Conservation (phyloP, 768 basidiomycete species). For the Tubosaeta brunneosetosa region DNA sequence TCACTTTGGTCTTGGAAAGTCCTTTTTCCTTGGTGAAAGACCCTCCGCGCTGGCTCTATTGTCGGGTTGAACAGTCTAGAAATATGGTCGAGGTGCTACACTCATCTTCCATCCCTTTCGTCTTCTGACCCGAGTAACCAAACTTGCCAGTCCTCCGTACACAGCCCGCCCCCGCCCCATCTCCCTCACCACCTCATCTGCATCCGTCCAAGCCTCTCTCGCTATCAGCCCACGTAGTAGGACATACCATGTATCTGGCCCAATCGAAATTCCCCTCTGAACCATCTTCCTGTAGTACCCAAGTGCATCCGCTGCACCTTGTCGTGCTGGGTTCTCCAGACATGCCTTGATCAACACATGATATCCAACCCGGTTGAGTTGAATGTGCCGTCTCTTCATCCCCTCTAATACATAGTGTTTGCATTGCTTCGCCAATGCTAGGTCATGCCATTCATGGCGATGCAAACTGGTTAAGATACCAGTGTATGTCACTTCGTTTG, state of each 20-base stretch:
- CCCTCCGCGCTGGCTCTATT: slow-evolving; percentile 10
- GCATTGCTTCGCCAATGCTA: slow-evolving; percentile 42
- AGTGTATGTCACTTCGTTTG: slow-evolving; percentile 84
- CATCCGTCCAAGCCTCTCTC: slow-evolving; percentile 57
- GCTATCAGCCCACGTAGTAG: slow-evolving; percentile 59
- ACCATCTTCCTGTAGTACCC: slow-evolving; percentile 60
- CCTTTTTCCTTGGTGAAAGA: slow-evolving; percentile 55
- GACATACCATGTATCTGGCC: slow-evolving; percentile 73
- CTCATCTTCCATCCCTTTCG: slow-evolving; percentile 31
- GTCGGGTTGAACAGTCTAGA: slow-evolving; percentile 21
- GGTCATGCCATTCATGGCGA: slow-evolving; percentile 48
- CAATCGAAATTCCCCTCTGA: slow-evolving; percentile 41
- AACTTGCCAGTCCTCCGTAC: slow-evolving; percentile 38
- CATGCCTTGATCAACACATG: slow-evolving; percentile 72
- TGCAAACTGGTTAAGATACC: slow-evolving; percentile 70
- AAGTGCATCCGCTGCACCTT: slow-evolving; percentile 53
- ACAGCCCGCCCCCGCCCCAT: slow-evolving; percentile 51
- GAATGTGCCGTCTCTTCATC: slow-evolving; percentile 55
- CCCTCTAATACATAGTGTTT: slow-evolving; percentile 46
- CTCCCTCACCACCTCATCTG: slow-evolving; percentile 54
- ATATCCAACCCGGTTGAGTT: slow-evolving; percentile 61
- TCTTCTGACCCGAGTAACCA: slow-evolving; percentile 48
- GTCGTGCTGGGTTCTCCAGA: slow-evolving; percentile 46
- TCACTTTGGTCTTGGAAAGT: slow-evolving; percentile 53
- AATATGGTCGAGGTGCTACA: slow-evolving; percentile 27